Percentiles rank a stretch among this genome's conserved stretches.
phyloP scores from a whole-genome alignment of 2,329 filamentous ascomycete species.

The Ceratocystis papillata region DNA sequence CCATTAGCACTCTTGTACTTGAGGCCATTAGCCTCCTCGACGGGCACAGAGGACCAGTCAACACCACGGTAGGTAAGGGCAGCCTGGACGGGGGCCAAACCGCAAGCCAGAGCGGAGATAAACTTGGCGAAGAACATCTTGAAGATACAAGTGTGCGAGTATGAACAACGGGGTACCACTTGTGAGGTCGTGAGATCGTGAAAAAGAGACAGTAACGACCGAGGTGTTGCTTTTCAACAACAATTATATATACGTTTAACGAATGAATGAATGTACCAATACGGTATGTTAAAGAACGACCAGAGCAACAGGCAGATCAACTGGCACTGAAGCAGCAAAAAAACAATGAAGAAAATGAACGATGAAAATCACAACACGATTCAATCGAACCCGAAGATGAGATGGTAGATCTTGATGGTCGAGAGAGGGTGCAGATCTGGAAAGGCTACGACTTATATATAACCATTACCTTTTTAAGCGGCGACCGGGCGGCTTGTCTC shows the following conservation, averaged over 20 bases:
- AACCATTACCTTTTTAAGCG: background rate
- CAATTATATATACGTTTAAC: background rate
- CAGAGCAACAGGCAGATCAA: constrained; percentile 6
- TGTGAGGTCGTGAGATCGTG: background rate
- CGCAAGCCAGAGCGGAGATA: constrained; percentile 14
- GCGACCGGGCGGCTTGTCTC: background rate
- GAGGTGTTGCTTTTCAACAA: constrained; percentile 7
- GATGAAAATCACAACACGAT: constrained; percentile 6
- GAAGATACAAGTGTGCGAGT: background rate
- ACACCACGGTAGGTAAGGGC: constrained; percentile 54
- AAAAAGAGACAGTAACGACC: constrained; percentile 11
- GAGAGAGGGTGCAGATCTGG: background rate
- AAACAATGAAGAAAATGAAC: background rate
- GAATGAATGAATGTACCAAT: constrained; percentile 5
- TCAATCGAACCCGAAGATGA: background rate
- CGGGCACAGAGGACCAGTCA: constrained; percentile 57
- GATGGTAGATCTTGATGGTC: background rate
- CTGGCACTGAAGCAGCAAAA: background rate
- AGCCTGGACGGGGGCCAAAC: constrained; percentile 27
- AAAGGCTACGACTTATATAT: background rate
- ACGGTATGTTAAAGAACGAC: constrained; percentile 9
- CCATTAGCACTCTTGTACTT: constrained; percentile 50
- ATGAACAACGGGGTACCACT: background rate
- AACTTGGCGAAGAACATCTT: constrained; percentile 19
- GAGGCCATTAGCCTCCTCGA: constrained; percentile 52